Evolutionary conservation across 192 early-diverging fungal genomes (phyloP).

Genomic region (Coemansia sp.): DNA sequence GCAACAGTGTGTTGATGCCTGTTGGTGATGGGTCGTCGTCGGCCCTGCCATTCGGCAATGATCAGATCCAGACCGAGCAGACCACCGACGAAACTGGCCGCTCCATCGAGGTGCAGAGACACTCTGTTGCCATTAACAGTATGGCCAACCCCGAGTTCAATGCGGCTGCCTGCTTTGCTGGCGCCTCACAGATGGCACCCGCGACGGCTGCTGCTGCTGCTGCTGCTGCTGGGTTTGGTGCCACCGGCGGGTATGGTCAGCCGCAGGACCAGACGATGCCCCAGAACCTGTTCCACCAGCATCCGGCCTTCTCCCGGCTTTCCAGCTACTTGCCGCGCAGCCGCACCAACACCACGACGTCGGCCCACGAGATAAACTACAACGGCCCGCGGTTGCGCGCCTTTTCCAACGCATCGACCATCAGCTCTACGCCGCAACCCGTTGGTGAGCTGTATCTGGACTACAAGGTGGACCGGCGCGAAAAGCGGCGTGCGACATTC

Average conservation of each 20-base stretch:
- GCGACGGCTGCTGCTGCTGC: constrained; percentile 8
- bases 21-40: constrained; percentile 14
- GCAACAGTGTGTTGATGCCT: constrained; percentile 5
- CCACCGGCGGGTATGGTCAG: background rate
- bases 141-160: constrained; percentile 1
- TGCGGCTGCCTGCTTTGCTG: background rate
- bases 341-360: constrained; percentile 37
- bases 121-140: constrained; percentile 9
- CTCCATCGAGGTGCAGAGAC: constrained; percentile 34
- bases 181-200: background rate
- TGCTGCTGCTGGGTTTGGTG: background rate
- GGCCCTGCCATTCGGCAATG: constrained; percentile 17
- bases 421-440: constrained; percentile 40
- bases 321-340: constrained; percentile 43
- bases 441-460: constrained; percentile 58
- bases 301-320: constrained; percentile 34
- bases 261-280: background rate
- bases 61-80: constrained; percentile 20
- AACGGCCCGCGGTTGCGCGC: constrained; percentile 43
- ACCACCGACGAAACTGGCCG: constrained; percentile 34
- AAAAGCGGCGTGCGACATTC: constrained; percentile 48
- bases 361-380: constrained; percentile 43
- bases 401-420: constrained; percentile 44
- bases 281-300: constrained; percentile 13
- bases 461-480: constrained; percentile 41